Percentiles rank a stretch among this genome's conserved stretches.
phyloP scores from a whole-genome alignment of 306 rosid species.

The Boehmeria nivea region DNA sequence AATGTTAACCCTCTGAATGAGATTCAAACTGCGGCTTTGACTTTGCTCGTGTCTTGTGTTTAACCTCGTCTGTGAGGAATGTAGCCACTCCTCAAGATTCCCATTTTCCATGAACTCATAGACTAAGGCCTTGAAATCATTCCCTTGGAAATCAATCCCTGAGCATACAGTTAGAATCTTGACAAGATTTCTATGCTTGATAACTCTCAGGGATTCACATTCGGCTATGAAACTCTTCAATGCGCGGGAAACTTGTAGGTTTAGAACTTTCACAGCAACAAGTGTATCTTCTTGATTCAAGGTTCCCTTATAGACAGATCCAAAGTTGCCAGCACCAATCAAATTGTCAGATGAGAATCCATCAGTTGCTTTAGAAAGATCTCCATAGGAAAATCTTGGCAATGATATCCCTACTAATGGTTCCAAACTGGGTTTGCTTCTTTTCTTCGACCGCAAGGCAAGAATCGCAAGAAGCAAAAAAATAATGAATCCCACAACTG shows the following conservation, averaged over 20 bases:
- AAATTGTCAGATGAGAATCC: slow-evolving; percentile 23
- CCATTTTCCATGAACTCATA: slow-evolving; percentile 11
- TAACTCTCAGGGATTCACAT: not conserved
- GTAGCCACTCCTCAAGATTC: slow-evolving; percentile 10
- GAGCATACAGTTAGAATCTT: slow-evolving; percentile 19
- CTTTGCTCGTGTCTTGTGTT: not conserved
- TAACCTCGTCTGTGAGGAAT: not conserved
- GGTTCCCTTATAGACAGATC: slow-evolving; percentile 26
- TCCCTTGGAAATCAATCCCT: slow-evolving; percentile 9
- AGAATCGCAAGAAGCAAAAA: not conserved
- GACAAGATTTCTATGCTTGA: slow-evolving; percentile 25
- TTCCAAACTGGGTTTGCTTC: not conserved
- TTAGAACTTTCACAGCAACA: slow-evolving; percentile 30
- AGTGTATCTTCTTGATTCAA: slow-evolving; percentile 3
- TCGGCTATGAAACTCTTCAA: slow-evolving; percentile 10
- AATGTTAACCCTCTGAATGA: slow-evolving; percentile 19
- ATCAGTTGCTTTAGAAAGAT: slow-evolving; percentile 26
- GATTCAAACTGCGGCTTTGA: slow-evolving; percentile 13
- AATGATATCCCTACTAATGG: not conserved
- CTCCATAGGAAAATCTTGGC: slow-evolving; percentile 23
- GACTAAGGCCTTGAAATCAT: slow-evolving; percentile 10
- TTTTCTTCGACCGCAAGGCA: not conserved
- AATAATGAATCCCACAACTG: not conserved
- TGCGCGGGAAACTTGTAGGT: slow-evolving; percentile 12
- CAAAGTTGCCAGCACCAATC: slow-evolving; percentile 30